Evolutionary conservation across 2,329 filamentous ascomycete genomes (phyloP), one percentile per base, ranked within the genome.

Genomic region (Microdochium nivale): DNA sequence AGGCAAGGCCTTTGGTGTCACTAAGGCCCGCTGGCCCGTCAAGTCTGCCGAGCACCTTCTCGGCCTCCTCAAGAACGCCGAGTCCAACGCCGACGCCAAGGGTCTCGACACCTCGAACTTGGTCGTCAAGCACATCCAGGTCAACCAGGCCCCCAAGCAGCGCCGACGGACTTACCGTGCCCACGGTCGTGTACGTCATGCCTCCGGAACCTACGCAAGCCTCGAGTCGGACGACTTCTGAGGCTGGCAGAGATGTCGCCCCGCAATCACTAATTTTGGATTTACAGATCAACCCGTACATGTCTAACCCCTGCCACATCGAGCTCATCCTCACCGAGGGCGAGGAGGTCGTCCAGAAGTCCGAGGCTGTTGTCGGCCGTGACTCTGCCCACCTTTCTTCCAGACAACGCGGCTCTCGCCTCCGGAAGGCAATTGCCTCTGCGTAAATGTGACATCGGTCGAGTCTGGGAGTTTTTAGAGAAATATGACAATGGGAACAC

Each of bases 111-210:
- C 91, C 71, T 86, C 86, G 79, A 95, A 95, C 83, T 82, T 99
- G 71, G 79, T 97, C 72, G 88, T 99, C 80, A 96, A 96, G 89
- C 95, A 96, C 88, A 99, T 99, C 80, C 94, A 99, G 83, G 94
- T 99, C 84, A 99, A 99, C 89, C 94, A 99, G 84, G 95, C 94
- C 66, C 94, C 94, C 70, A 97, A 97, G 87, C 92, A 97, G 84
- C 87, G 94, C 74, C 86, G 94, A 80, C 87, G 94, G 76, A 99
- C 94, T 72, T 99, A 99, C 88, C 91, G 94, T 86, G 95, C 95
- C 61, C 94, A 99, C 84, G 94, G 94, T 86, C 90, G 94, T 82
- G 92, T 96, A 95, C 69, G 91, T 90, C 66, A 53, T 52, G 25
- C 49, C 21, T 52, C 25, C 30, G 24, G 5, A 19, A 3, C 2